phyloP scores from a whole-genome alignment of 768 basidiomycete genomes.

The Suillus variegatus region DNA sequence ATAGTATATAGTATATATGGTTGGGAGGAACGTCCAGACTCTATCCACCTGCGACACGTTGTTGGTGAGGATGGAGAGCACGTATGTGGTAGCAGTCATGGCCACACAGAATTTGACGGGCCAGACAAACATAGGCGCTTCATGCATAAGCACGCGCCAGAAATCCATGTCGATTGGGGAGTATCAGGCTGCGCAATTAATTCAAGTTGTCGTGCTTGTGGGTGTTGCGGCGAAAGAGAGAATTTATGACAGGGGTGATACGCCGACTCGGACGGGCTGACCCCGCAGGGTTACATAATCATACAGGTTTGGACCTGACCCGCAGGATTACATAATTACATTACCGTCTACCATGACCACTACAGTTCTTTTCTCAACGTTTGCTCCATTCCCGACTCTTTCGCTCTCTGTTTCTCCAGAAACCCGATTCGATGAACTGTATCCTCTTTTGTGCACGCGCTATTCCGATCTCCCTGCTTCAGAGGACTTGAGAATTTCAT shows the following conservation, averaged over 20 bases:
- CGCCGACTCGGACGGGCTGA: too few relatives aligned
- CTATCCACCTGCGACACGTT: constrained; percentile 91
- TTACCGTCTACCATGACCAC: constrained; percentile 40
- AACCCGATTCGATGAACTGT: constrained; percentile 42
- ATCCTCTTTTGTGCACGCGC: constrained; percentile 43
- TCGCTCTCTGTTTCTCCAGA: constrained; percentile 46
- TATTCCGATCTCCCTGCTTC: constrained; percentile 48
- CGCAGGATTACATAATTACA: constrained; percentile 8
- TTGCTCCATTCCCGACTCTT: constrained; percentile 60
- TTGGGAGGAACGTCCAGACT: constrained; percentile 76
- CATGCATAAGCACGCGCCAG: constrained; percentile 14
- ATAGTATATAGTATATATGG: constrained; percentile 81
- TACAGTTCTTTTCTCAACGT: constrained; percentile 58
- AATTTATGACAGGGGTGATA: not conserved
- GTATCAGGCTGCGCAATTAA: not conserved
- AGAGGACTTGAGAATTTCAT: constrained; percentile 43
- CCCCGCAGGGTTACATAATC: constrained; percentile 9
- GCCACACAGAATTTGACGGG: constrained; percentile 63
- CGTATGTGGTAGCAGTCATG: constrained; percentile 48
- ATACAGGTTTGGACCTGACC: not conserved
- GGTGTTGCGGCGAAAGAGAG: not conserved
- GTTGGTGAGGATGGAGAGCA: constrained; percentile 65
- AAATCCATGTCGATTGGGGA: constrained; percentile 14
- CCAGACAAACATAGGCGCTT: constrained; percentile 49
- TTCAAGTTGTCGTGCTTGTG: not conserved